A percentile compares a stretch with the other conserved stretches of the same genome.
Conservation (phyloP, 768 basidiomycete species). For the Suillus americanus region DNA sequence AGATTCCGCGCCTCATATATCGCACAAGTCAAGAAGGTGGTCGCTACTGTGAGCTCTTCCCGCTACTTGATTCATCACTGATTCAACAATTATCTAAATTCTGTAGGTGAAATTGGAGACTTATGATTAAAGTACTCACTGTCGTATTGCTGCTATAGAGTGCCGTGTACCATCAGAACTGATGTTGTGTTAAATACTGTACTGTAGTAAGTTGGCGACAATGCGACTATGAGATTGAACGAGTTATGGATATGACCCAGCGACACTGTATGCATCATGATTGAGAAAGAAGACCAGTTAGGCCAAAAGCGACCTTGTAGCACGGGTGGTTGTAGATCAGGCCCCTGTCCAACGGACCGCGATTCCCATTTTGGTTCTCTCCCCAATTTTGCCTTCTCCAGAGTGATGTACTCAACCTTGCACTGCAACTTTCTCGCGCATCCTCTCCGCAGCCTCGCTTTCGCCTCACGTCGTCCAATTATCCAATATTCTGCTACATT, state of each 20-base stretch:
- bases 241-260: not conserved
- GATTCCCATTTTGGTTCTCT: not conserved
- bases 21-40: constrained; percentile 1
- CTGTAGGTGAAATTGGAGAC: constrained; percentile 5
- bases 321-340: not conserved
- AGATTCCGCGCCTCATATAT: not conserved
- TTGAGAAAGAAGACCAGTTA: not conserved
- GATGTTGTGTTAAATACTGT: not conserved
- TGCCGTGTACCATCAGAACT: not conserved
- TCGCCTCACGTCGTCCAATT: not conserved
- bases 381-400: not conserved
- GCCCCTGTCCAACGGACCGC: not conserved
- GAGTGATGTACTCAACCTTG: not conserved
- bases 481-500: not conserved
- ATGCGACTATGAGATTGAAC: not conserved
- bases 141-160: not conserved
- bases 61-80: not conserved
- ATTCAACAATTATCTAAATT: constrained; percentile 6
- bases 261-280: not conserved
- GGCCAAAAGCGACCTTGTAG: not conserved
- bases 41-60: not conserved
- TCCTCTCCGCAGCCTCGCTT: not conserved
- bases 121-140: not conserved
- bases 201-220: not conserved
- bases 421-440: not conserved